Percentiles rank a stretch among this genome's conserved stretches.
Evolutionary conservation across 495 filamentous ascomycete species (phyloP).

Genomic region (Daldinia childiae): DNA sequence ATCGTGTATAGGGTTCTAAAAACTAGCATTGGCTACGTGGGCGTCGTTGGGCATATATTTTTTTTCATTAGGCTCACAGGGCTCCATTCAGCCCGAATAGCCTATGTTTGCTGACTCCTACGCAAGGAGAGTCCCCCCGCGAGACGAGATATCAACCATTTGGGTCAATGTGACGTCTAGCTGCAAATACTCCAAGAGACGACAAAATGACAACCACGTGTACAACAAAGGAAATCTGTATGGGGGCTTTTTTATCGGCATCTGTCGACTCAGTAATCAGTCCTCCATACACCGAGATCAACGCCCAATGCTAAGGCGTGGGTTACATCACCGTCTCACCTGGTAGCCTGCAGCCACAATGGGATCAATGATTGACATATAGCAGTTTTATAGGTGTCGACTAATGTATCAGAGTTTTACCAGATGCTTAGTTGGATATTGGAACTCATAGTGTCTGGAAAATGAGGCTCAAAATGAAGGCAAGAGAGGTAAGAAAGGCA

Average conservation of each 20-base stretch:
- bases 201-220: slow-evolving; percentile 20
- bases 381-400: not conserved
- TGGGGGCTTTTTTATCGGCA: not conserved
- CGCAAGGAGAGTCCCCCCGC: not conserved
- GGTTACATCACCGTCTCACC: slow-evolving; percentile 26
- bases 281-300: slow-evolving; percentile 28
- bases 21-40: slow-evolving; percentile 20
- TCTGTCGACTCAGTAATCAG: not conserved
- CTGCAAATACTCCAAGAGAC: slow-evolving; percentile 11
- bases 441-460: not conserved
- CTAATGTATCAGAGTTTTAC: not conserved
- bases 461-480: not conserved
- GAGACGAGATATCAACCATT: not conserved
- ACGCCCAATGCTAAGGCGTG: slow-evolving; percentile 3
- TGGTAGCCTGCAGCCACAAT: slow-evolving; percentile 12
- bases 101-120: not conserved
- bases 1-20: slow-evolving; percentile 7
- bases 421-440: not conserved
- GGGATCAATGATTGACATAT: not conserved
- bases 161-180: slow-evolving; percentile 21
- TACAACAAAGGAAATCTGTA: slow-evolving; percentile 9
- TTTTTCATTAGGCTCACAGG: slow-evolving; percentile 6
- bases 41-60: slow-evolving; percentile 24
- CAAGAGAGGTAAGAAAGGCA: not conserved
- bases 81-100: slow-evolving; percentile 13